phyloP scores from a whole-genome alignment of 306 rosid species.

The Corylus americana region DNA sequence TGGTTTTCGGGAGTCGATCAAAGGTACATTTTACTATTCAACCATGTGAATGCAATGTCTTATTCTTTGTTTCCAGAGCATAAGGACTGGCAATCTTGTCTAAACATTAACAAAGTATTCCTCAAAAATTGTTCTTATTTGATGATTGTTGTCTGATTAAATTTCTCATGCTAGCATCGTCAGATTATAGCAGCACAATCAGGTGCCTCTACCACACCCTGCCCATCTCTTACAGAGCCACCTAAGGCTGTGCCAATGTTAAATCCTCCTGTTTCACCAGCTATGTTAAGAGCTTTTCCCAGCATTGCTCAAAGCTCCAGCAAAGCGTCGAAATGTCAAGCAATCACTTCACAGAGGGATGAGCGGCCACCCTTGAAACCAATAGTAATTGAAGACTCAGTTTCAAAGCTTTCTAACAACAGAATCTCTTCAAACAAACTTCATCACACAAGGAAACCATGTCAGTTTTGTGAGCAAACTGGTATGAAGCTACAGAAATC shows the following conservation, averaged over 20 bases:
- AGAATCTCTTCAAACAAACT: conserved; percentile 30
- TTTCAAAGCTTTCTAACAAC: conserved; percentile 17
- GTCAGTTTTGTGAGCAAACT: conserved; percentile 24
- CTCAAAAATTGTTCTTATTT: not conserved
- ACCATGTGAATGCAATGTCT: not conserved
- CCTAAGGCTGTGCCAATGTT: conserved; percentile 10
- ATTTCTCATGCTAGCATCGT: conserved; percentile 12
- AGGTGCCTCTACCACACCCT: conserved; percentile 4
- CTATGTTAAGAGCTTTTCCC: not conserved
- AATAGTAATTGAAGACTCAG: conserved; percentile 3
- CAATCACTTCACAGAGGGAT: conserved; percentile 14
- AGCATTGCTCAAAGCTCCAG: conserved; percentile 10
- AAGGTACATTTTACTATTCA: conserved; percentile 39
- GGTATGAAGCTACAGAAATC: conserved; percentile 25
- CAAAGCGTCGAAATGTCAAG: conserved; percentile 14
- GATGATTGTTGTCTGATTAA: conserved; percentile 10
- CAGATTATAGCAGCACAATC: conserved; percentile 39
- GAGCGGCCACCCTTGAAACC: conserved; percentile 25
- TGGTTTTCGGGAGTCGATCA: conserved; percentile 43
- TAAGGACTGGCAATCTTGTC: not conserved
- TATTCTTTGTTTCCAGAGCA: not conserved
- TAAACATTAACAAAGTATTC: not conserved
- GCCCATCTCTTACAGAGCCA: conserved; percentile 28
- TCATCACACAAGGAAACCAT: not conserved
- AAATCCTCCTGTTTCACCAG: conserved; percentile 14